A percentile compares a stretch with the other conserved stretches of the same genome.
Evolutionary conservation across 345 rosid species (phyloP).

Genomic region (Linum usitatissimum): DNA sequence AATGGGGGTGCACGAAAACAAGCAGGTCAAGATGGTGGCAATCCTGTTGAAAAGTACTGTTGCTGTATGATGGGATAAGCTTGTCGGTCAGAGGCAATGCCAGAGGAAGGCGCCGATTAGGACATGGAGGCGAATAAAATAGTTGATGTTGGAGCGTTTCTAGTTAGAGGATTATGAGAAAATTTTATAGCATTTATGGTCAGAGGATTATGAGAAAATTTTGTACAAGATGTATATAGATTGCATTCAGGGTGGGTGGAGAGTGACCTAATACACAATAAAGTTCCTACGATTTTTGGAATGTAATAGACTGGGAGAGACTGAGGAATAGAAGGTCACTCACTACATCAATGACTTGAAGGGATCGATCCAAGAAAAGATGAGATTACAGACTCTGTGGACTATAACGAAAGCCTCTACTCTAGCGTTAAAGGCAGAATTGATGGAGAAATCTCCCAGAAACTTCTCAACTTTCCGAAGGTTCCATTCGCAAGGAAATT

Average conservation of each 20-base stretch:
- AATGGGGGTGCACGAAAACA: neutral
- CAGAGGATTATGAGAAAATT: slow-evolving; percentile 15
- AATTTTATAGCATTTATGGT: too few relatives aligned
- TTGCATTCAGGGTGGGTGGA: neutral
- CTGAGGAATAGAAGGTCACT: neutral
- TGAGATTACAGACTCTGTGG: neutral
- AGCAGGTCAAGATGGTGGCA: neutral
- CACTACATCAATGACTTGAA: neutral
- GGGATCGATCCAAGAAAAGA: neutral
- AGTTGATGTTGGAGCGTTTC: slow-evolving; percentile 19
- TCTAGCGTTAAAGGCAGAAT: neutral
- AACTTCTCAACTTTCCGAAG: neutral
- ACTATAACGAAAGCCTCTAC: neutral
- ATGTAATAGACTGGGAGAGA: neutral
- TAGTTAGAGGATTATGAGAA: slow-evolving; percentile 23
- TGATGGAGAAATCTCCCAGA: neutral
- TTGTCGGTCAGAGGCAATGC: neutral
- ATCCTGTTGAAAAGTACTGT: neutral
- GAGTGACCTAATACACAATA: neutral
- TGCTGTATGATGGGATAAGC: neutral
- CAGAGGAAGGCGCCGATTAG: neutral
- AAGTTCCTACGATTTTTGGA: neutral
- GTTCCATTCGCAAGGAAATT: neutral
- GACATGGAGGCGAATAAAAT: neutral
- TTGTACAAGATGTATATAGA: neutral